Evolutionary conservation across 768 basidiomycete species (phyloP).

Genomic region (Termitomyces sp.): DNA sequence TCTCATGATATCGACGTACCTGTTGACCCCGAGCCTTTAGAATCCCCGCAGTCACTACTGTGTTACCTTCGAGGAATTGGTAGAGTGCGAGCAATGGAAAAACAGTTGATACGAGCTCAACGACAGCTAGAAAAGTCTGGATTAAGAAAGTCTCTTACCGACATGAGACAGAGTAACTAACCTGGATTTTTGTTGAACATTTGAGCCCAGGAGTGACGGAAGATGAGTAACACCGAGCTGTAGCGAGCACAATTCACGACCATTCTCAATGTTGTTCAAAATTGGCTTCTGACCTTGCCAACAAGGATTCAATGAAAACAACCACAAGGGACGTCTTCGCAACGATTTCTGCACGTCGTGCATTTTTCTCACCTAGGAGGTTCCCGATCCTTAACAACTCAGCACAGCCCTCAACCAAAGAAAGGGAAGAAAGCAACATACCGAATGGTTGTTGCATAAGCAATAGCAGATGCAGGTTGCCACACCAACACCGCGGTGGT

Average conservation of each 20-base stretch:
- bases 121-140: constrained; percentile 23
- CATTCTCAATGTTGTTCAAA: too few relatives aligned
- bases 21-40: background rate
- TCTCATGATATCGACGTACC: background rate
- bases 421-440: background rate
- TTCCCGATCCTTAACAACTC: constrained; percentile 1
- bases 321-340: constrained; percentile 4
- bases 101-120: constrained; percentile 43
- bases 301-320: background rate
- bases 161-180: background rate
- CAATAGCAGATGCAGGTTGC: background rate
- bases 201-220: constrained; percentile 5
- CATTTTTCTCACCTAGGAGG: constrained; percentile 4
- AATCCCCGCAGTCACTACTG: background rate
- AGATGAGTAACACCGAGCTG: background rate
- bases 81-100: constrained; percentile 19
- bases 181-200: constrained; percentile 6
- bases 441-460: background rate
- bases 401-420: background rate
- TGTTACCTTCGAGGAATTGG: background rate
- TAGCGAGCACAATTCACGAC: background rate
- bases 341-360: background rate
- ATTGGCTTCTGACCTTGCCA: background rate
- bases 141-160: background rate
- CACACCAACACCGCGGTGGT: background rate